Percentiles rank a stretch among this genome's conserved stretches.
Evolutionary conservation across 768 basidiomycete species (phyloP).

Genomic region (Boletus pseudopeckii): DNA sequence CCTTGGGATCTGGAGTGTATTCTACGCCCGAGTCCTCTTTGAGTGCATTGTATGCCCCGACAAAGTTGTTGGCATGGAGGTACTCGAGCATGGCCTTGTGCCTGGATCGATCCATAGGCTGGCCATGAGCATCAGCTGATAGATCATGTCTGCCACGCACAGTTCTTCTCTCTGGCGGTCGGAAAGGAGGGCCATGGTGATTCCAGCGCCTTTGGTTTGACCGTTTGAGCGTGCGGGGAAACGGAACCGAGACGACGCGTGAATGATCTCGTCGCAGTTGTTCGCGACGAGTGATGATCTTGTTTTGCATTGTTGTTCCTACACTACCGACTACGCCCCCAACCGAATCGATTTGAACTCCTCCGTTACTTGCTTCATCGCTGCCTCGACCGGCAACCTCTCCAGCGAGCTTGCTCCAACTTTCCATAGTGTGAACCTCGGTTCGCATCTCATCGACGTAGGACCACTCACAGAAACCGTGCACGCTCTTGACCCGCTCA

Average conservation of each 20-base stretch:
- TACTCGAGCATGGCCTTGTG: constrained; percentile 83
- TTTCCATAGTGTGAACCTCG: neutral
- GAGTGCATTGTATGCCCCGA: constrained; percentile 56
- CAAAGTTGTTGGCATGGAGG: constrained; percentile 63
- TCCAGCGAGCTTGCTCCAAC: constrained; percentile 29
- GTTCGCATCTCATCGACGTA: neutral
- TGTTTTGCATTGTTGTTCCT: constrained; percentile 34
- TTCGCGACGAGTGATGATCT: constrained; percentile 15
- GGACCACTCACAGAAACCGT: constrained; percentile 24
- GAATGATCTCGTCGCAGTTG: constrained; percentile 10
- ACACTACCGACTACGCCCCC: neutral
- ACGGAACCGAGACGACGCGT: constrained; percentile 6
- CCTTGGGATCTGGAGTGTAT: constrained; percentile 80
- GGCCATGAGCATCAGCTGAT: constrained; percentile 7
- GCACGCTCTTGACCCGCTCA: constrained; percentile 10
- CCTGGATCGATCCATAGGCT: constrained; percentile 37
- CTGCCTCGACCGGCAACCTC: constrained; percentile 24
- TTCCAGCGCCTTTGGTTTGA: constrained; percentile 7
- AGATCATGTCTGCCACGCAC: constrained; percentile 31
- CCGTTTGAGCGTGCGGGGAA: neutral
- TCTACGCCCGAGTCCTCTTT: constrained; percentile 53
- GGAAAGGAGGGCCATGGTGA: constrained; percentile 41
- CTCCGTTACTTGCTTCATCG: constrained; percentile 16
- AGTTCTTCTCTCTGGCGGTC: constrained; percentile 47
- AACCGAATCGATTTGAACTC: constrained; percentile 24